Base-by-base conservation (phyloP, 139 green algal genomes). In the Chlamydomonas incerta region DNA sequence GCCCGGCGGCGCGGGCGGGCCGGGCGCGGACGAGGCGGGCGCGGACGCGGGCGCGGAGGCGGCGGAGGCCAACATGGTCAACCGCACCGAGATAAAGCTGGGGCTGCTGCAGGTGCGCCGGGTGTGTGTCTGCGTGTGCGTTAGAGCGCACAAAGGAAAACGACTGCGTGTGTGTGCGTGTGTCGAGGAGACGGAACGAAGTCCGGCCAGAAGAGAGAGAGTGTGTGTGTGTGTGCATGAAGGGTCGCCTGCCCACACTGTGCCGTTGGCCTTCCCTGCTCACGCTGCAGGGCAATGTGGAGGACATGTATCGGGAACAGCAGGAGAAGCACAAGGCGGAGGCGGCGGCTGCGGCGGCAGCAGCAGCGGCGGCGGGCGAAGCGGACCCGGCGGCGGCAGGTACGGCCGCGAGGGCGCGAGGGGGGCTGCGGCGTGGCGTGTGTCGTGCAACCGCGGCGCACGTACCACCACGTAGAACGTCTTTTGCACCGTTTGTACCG, bases 281-380 rank as follows among this genome's bases (percentile, higher is more conserved):
- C n/a, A 18, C n/a, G 37, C 34, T 55, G 71, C 88, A 96, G 92
- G 89, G 86, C 72, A 92, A 84, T 71, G 66, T 90, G 20, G 94
- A 97, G 75, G 92, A 97, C 79, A 55, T 81, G 37, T 93, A 72
- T 67, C 81, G 72, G 66, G 86, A 90, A 37, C 58, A 88, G 74
- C 86, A 93, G 69, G 83, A 83, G 55, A 79, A 75, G 58, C 77
- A 84, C 29, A 28, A 72, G 31, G 66, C 74, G 82, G 85, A 79
- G 79, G 71, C 33, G 13, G 70, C 83, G 34, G 67, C 72, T 10
- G n/a, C 63, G 8, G 50, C 62, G n/a, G n/a, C 69, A 0, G 77
- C 72, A 6, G 37, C 82, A 13, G 55, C 72, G 24, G 8, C 55
- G 8, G 81, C 35, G 28, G 71, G 41, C 21, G 55, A 28, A 0